Evolutionary conservation across 345 rosid genomes (phyloP), one percentile per base, ranked within the genome.

Genomic region (Kernera saxatilis): DNA sequence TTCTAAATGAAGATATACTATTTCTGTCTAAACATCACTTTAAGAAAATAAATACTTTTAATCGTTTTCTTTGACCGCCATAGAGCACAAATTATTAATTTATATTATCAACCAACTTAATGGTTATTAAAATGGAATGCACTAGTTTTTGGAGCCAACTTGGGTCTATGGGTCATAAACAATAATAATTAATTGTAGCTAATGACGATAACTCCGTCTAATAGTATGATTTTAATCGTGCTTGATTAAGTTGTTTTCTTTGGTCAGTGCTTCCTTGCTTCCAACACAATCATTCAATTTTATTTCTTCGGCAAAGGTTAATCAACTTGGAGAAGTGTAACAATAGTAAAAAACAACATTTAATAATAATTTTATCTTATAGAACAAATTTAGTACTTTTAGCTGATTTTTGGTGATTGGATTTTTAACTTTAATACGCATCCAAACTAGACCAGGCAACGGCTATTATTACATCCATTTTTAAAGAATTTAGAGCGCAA

Each of bases 181-280:
- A 64, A 35, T 17, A 40, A 39, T 33, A 57, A 18, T 49, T 67
- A 74, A 44, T 9, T 51, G 14, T 32, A 41, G 41, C 40, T 68
- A 60, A 60, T 51, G 78, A 60, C 69, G 64, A 59, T 41, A 63
- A 67, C 49, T 41, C 18, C 44, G 51, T 48, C 39, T 64, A 48
- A 40, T 19, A 2, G 39, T 43, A 37, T 29, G 5, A 64, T 48
- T 39, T 66, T 54, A 45, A 45, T 55, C 19, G 30, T 63, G 76
- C 25, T 57, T 67, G 63, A 35, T 74, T 60, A 74, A 67, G 9
- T 36, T 39, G 37, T 50, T 46, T 65, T 66, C 27, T 30, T 43
- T 51, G 19, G 15, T 61, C 70, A 52, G 43, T 75, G 74, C 74
- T 75, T 75, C 78, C 74, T 68, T 68, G 64, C 70, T 68, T 75